Conservation (phyloP, 2,329 filamentous ascomycete species). For the Nigrospora osmanthi region DNA sequence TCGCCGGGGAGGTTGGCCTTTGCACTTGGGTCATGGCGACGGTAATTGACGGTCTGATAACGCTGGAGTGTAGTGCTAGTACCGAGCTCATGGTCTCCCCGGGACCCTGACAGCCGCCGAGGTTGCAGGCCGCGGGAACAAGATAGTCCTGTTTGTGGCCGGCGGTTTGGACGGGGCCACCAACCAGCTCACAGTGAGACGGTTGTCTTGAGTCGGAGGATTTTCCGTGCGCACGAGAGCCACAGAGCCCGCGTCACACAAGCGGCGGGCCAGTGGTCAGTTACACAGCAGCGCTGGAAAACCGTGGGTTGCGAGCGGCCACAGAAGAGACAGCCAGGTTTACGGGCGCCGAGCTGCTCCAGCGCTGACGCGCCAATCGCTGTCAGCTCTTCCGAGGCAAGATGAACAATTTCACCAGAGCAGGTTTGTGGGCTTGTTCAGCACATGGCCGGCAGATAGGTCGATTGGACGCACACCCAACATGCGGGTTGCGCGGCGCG, state of each 20-base stretch:
- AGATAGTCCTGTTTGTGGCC: too few species aligned
- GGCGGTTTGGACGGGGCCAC: too few species aligned
- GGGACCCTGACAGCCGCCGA: too few species aligned
- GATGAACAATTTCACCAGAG: background rate
- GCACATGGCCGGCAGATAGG: conserved; percentile 1
- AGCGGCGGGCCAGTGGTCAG: background rate
- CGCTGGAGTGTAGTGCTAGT: too few species aligned
- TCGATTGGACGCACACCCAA: too few species aligned
- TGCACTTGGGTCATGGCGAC: conserved; percentile 30
- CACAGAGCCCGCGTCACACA: background rate
- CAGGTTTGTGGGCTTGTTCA: background rate
- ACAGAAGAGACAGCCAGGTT: background rate
- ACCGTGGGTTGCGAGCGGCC: background rate
- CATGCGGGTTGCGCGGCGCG: too few species aligned
- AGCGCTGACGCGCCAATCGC: background rate
- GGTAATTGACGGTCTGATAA: too few species aligned
- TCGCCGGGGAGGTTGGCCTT: conserved; percentile 33
- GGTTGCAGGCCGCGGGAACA: too few species aligned
- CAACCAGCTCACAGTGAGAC: background rate
- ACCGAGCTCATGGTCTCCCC: too few species aligned
- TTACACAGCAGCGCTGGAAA: background rate
- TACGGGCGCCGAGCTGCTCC: background rate
- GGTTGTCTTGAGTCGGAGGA: background rate
- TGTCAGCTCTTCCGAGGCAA: background rate
- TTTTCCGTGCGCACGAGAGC: background rate